phyloP scores from a whole-genome alignment of 352 stramenopile species.

The Phytophthora fragariaefolia region DNA sequence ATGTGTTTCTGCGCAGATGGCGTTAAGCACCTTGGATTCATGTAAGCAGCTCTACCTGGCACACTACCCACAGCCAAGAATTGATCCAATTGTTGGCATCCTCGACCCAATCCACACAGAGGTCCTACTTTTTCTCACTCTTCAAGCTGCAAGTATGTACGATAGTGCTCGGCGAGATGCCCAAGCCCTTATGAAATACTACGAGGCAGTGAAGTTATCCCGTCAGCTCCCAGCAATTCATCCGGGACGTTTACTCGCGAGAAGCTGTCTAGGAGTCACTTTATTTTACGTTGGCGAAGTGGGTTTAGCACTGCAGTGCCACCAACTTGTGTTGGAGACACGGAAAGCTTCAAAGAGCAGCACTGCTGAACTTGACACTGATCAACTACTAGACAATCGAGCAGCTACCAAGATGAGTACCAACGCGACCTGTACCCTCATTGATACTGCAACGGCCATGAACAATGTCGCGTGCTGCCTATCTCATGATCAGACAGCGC shows the following conservation, averaged over 20 bases:
- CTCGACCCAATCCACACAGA: constrained; percentile 35
- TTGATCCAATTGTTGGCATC: background rate
- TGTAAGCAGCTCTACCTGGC: constrained; percentile 47
- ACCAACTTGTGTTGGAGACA: constrained; percentile 56
- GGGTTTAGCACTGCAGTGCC: constrained; percentile 54
- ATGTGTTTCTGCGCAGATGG: constrained; percentile 52
- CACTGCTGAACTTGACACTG: background rate
- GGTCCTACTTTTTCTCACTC: constrained; percentile 56
- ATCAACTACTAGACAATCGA: constrained; percentile 7
- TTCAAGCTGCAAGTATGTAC: constrained; percentile 58
- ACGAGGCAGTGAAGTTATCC: constrained; percentile 55
- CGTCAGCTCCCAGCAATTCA: constrained; percentile 45
- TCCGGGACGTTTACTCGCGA: constrained; percentile 43
- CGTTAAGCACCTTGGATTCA: constrained; percentile 53
- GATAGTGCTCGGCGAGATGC: constrained; percentile 62
- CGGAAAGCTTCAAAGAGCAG: constrained; percentile 40
- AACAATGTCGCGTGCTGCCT: constrained; percentile 81
- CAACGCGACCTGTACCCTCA: constrained; percentile 13
- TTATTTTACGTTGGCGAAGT: constrained; percentile 67
- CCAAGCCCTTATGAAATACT: constrained; percentile 56
- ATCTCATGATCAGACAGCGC: constrained; percentile 54
- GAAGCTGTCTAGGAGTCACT: constrained; percentile 60
- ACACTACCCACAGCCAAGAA: constrained; percentile 6
- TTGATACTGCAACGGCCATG: constrained; percentile 74
- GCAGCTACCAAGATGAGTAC: constrained; percentile 9